Evolutionary conservation across 495 filamentous ascomycete species (phyloP), one percentile per base, ranked within the genome.

Genomic region (Physcia stellaris): DNA sequence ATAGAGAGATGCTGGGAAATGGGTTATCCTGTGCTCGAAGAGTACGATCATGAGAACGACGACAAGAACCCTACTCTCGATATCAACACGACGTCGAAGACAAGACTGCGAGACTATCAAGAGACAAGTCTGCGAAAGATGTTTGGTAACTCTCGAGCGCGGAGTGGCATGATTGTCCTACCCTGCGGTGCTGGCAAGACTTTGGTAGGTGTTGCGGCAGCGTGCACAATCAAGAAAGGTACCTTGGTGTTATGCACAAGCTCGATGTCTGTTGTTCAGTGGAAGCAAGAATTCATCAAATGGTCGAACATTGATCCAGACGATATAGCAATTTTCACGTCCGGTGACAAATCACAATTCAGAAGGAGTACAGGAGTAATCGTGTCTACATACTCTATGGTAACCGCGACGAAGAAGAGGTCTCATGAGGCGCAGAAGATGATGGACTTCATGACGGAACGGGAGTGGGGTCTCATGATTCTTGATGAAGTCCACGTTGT

Each of bases 401-500:
- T 99, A 9, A 90, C 87, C 6, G 80, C 92, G 52, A 84, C 80
- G 17, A 68, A 83, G 24, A 77, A 79, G 38, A 70, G 90, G 17
- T 88, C 92, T 12, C 76, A 96, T 51, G 90, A 99, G 53, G 79
- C 86, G 24, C 74, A 88, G 55, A 93, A 94, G 63, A 92, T 96
- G 79, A 95, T 96, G 90, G 80, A 94, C 39, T 96, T 94, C 59
- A 70, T 99, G 43, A 73, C 69, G 22, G 66, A 66, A n/a, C 77
- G 88, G 39, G 90, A 99, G 70, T 96, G 90, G 92, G 90, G 90
- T 51, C 67, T 99, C 31, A 86, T 99, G 80, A 83, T 99, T 43
- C 71, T 96, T 4, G 90, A 99, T 56, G 90, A 99, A 57, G 90
- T 99, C 24, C 90, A 99, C 68, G 92, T 99, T 49, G 90, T 94